Base-by-base conservation (phyloP, 1,284 basidiomycete genomes). In the Trametes polyzona region DNA sequence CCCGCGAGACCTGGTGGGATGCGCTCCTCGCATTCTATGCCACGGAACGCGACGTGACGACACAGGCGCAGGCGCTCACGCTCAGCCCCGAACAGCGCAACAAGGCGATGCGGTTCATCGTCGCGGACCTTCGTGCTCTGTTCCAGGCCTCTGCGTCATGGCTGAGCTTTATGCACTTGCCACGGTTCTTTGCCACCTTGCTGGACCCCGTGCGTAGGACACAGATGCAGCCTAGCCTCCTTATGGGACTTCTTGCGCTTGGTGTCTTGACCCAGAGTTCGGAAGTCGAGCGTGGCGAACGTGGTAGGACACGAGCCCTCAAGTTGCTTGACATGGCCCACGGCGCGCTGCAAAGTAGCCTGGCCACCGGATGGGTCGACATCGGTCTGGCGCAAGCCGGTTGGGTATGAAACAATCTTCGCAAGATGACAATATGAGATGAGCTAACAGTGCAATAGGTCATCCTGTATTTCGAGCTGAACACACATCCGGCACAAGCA, bases 1-100 rank as follows among this genome's bases (percentile, higher is more conserved):
- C 78, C 17, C 85, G 87, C 49, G 83, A 87, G 71, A 84, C 83
- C 19, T 91, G 88, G 89, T 92, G 87, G 86, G 90, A 91, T 66
- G 82, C 79, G 4, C 75, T 92, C n/a, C 70, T 90, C 33, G 73
- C 74, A n/a, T 67, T 85, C 16, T 90, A 90, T 67, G 63, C 74
- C 33, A 71, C 76, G 14, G 71, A 78, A 27, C 32, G 55, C 35
- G 57, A n/a, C 66, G 66, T 39, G 64, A 33, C 32, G 2, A 21
- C 12, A 11, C 37, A 52, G 12, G 67, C 66, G 50, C 70, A 66
- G 47, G 60, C 67, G 40, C 72, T 71, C 49, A 4, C 69, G 29
- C 66, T 83, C 30, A 72, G 76, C 8, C 52, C 71, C 21, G 69
- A 75, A 11, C 72, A 81, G 64, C 80, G 84, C n/a, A 76, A 80